Evolutionary conservation across 352 stramenopile species (phyloP), one percentile per base, ranked within the genome.

Genomic region (Saprolegnia parasitica): DNA sequence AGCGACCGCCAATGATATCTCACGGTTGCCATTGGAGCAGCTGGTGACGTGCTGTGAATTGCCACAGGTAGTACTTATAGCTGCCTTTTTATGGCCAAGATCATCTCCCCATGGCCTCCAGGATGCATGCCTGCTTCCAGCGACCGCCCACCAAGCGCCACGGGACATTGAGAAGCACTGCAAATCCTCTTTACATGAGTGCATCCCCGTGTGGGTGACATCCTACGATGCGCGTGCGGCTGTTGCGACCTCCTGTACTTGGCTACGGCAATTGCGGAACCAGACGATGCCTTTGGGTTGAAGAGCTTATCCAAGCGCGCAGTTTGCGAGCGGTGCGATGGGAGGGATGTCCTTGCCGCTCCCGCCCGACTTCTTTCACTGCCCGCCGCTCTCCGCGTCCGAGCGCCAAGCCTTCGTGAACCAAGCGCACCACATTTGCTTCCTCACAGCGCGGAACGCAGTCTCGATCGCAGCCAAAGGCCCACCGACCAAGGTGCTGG

Each of bases 341-440:
- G 42, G 13, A 16, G 35, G 52, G 52, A 67, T 67, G 60, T 55
- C 60, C 23, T 37, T 94, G 56, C 86, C 86, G 23, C 65, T 94
- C 11, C 75, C 86, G 0, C 79, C 86, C 54, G 80, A 90, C 68
- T 94, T 83, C 61, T 94, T 94, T 73, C 72, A 76, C 5, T 74
- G 78, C 42, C 84, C 84, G 32, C 65, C 75, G 47, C 74, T 92
- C 20, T 90, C 77, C 67, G 21, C 18, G 13, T 88, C 86, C 56
- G 86, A 92, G 58, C 78, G 67, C 46, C 83, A 88, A 56, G 87
- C 89, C 71, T 76, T 92, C 18, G 57, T 90, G 1, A 77, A 81
- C 6, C 74, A 92, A 15, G 83, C 84, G 3, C 91, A 92, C 62
- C 84, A 81, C 47, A 79, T 82, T 2, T 92, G 84, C 66, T 92